Evolutionary conservation across 345 rosid genomes (phyloP), one percentile per base, ranked within the genome.

Genomic region (Ceriops tagal): DNA sequence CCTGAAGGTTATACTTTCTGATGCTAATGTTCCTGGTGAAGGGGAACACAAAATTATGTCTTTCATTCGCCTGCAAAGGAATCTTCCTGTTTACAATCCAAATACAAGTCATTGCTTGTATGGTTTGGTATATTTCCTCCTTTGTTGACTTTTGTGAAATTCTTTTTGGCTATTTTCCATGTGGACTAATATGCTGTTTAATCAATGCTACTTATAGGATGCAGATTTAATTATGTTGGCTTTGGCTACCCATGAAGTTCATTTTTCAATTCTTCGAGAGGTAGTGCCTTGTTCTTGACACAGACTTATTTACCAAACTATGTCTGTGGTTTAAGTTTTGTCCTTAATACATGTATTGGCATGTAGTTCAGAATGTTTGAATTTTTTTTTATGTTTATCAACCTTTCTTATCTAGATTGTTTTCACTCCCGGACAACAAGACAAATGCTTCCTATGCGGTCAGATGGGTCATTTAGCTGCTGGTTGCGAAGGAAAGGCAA

Each of bases 21-120:
- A 96, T 89, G 97, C 98, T 63, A 95, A 92, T 85, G 97, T 90
- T 82, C 99, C 99, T 55, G 98, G 99, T 61, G 98, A 95, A 82
- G 99, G 99, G 73, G 99, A 95, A 73, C 99, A 92, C 81, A 92
- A 96, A 80, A 78, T 92, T 71, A 90, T 96, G 88, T 92, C 96
- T 3, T 96, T 86, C 68, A 79, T 96, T 32, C 93, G 97, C 74
- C 91, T 87, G 55, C 97, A 92, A 81, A 89, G 92, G 77, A 90
- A 89, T 73, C 92, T 87, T 82, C 87, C 93, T 73, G 96, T 92
- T 80, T 85, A 80, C 78, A 80, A 95, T 83, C 92, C 98, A 75
- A 92, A 95, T 70, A 90, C 97, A 53, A 83, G 82, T 24, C 99
- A 92, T 82, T 95, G 98, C 83, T 77, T 95, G 66, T 95, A 89